These are phyloP conservation scores for Aspergillus sclerotioniger DNA, from an alignment of 495 filamentous ascomycete species.

Conservation along the genomic window DNA sequence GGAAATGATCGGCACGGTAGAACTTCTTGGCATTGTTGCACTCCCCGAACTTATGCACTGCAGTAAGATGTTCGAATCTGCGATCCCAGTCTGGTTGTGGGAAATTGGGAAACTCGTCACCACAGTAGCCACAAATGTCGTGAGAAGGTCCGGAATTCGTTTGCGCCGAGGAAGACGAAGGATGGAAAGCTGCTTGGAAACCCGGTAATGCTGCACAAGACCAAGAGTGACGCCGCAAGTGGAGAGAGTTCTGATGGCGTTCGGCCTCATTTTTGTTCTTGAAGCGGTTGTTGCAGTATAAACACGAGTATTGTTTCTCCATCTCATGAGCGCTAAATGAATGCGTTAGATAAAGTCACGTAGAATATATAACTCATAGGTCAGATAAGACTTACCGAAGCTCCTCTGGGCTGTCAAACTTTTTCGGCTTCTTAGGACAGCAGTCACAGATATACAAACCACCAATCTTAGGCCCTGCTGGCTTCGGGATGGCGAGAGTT, in stretches of 20 bases:
- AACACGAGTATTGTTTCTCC: constrained; percentile 94
- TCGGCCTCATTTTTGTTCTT: constrained; percentile 99
- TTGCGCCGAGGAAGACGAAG: constrained; percentile 50
- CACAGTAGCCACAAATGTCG: constrained; percentile 94
- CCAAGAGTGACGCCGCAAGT: constrained; percentile 95
- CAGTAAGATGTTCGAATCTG: constrained; percentile 80
- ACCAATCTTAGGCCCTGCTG: constrained; percentile 33
- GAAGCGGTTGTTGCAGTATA: constrained; percentile 91
- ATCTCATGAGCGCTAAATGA: constrained; percentile 68
- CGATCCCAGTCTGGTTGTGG: constrained; percentile 75
- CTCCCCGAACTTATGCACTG: constrained; percentile 93
- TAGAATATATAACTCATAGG: background rate
- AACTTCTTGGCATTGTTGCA: constrained; percentile 99
- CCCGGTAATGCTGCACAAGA: constrained; percentile 84
- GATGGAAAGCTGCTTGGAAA: constrained; percentile 82
- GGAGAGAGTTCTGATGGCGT: constrained; percentile 93
- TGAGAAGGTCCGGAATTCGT: constrained; percentile 40
- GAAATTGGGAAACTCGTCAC: constrained; percentile 81
- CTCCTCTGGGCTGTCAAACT: constrained; percentile 85
- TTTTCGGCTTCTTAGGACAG: constrained; percentile 98
- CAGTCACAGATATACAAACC: constrained; percentile 84
- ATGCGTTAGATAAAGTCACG: background rate
- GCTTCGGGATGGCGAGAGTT: constrained; percentile 30
- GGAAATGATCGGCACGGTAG: constrained; percentile 95
- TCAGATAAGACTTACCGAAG: constrained; percentile 65